Base-by-base conservation (phyloP, 768 basidiomycete species). In the Mrakia hoshinonis region DNA sequence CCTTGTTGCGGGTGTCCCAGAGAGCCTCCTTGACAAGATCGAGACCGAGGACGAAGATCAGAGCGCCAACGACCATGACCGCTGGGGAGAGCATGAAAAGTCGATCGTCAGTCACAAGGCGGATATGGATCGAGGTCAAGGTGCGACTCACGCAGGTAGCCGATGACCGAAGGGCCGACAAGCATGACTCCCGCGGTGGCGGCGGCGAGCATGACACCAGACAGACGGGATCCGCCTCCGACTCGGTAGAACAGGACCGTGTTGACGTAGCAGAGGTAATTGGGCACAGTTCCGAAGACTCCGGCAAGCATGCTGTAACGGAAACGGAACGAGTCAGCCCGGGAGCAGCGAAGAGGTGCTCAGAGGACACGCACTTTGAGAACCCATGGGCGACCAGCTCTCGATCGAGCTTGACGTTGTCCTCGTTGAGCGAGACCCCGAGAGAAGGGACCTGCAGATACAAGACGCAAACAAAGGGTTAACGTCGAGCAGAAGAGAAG, bases 11-110 rank as follows among this genome's bases (percentile, higher is more conserved):
- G 12, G 94, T 94, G 80, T 99, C 95, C 94, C 94, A 98, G 11
- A 97, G 78, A 0, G 96, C 94, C 79, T 97, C 95, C 76, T 94
- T 95, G 49, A 92, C 86, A 48, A 99, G 86, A 75, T 98, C 95
- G 64, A 97, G 85, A 0, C 94, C 96, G 43, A 98, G 84, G 11
- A 96, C 92, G 75, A 92, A 94, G 73, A 98, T 97, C 68, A 99
- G 82, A 2, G 92, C 87, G 0, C 88, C 87, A 18, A 97, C 92
- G 5, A 95, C 87, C 85, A 91, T 87, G 38, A 97, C 88, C 69
- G 92, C 92, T 94, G 73, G 18, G 64, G 55, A 63, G 24, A 29
- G 54, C 54, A 67, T 36, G 58, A 29, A 51, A 55, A 54, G 48
- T 1, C 15, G 6, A 29, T 12, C 31, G 51, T 65, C 60, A 51